These are phyloP conservation scores for Colletotrichum sp. DNA, from an alignment of 2,329 filamentous ascomycete genomes.

Conservation along the genomic window DNA sequence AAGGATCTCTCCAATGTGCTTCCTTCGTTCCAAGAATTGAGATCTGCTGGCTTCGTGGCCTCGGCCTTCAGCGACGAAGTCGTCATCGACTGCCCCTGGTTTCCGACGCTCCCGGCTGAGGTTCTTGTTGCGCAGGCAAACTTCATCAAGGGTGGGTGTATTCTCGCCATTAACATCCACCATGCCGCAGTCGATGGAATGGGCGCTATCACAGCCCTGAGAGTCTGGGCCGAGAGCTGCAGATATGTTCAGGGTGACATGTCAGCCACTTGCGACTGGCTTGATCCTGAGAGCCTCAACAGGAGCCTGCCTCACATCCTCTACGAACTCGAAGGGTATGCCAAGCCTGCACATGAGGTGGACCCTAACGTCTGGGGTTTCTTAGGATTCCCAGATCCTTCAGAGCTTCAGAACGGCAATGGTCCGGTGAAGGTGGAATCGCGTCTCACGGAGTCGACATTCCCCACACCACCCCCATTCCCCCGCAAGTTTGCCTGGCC, in stretches of 20 bases:
- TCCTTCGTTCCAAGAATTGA: background rate
- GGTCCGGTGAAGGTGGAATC: background rate
- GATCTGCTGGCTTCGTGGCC: background rate
- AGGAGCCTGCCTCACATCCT: background rate
- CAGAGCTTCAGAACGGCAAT: background rate
- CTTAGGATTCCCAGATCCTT: background rate
- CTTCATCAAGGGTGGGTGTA: background rate
- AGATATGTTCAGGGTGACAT: background rate
- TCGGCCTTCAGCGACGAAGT: background rate
- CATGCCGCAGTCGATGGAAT: background rate
- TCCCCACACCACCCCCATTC: background rate
- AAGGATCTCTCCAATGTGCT: background rate
- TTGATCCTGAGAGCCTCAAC: background rate
- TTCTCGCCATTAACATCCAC: background rate
- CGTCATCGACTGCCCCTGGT: background rate
- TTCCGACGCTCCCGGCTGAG: background rate
- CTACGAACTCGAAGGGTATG: background rate
- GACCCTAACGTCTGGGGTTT: background rate
- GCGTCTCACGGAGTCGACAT: background rate
- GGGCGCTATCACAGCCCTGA: background rate
- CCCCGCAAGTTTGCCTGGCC: background rate
- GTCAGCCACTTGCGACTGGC: background rate
- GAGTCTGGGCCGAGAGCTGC: background rate
- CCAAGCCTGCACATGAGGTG: background rate
- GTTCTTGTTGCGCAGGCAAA: background rate